phyloP scores from a whole-genome alignment of 441 rosid genomes.

The Populus tomentosa region DNA sequence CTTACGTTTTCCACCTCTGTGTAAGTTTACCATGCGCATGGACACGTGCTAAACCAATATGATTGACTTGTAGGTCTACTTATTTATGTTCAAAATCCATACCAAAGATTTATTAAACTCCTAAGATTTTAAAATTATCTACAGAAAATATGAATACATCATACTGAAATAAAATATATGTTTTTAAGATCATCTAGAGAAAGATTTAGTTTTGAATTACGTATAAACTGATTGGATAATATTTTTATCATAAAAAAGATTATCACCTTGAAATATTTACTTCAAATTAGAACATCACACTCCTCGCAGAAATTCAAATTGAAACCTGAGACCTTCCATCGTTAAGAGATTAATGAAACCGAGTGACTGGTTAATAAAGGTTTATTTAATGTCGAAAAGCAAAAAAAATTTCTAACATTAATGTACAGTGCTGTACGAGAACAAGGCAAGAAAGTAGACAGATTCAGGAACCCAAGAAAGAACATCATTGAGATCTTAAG shows the following conservation, averaged over 20 bases:
- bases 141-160: too few species aligned
- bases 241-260: too few species aligned
- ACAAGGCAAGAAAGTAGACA: background rate
- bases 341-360: background rate
- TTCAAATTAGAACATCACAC: background rate
- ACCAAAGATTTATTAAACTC: too few species aligned
- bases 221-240: too few species aligned
- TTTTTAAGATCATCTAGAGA: too few species aligned
- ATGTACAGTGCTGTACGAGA: background rate
- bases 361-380: background rate
- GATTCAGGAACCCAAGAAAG: constrained; percentile 34
- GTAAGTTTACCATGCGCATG: too few species aligned
- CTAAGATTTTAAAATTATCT: too few species aligned
- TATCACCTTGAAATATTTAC: background rate
- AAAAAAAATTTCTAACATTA: background rate
- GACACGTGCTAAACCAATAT: background rate
- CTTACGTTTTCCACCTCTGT: too few species aligned
- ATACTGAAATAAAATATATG: too few species aligned
- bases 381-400: background rate
- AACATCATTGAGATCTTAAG: constrained; percentile 36
- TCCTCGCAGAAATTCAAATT: background rate
- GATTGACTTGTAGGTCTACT: too few species aligned
- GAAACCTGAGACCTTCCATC: background rate
- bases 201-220: too few species aligned
- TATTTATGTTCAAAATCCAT: too few species aligned